Percentiles rank a stretch among this genome's conserved stretches.
Evolutionary conservation across 78 protist species (phyloP).

Genomic region (Monosiga brevicollis): DNA sequence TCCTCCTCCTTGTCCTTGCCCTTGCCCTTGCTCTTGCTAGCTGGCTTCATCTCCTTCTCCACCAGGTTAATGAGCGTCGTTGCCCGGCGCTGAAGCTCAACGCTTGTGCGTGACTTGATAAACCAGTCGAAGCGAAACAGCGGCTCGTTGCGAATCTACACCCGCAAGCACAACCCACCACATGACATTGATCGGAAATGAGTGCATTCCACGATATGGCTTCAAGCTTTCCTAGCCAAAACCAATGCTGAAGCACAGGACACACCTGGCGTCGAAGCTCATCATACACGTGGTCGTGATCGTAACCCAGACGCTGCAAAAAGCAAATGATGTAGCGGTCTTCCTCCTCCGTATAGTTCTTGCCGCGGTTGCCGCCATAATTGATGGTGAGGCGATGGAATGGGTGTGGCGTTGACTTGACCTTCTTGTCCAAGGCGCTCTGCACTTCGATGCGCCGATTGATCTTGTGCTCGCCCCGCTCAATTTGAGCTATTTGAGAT

Average conservation of each 20-base stretch:
- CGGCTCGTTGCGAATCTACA: constrained; percentile 42
- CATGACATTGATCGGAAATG: neutral
- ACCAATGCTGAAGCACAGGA: neutral
- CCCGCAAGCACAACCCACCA: neutral
- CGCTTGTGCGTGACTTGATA: constrained; percentile 48
- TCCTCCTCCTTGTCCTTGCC: too few species aligned
- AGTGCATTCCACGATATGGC: too few species aligned
- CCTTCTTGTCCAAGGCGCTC: constrained; percentile 2
- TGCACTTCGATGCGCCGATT: neutral
- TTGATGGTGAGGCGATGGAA: constrained; percentile 12
- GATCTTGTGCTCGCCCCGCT: constrained; percentile 19
- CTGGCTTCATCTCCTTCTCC: constrained; percentile 22
- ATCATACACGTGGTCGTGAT: constrained; percentile 13
- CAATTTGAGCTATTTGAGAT: neutral
- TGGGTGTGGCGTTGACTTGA: constrained; percentile 6
- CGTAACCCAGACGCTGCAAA: constrained; percentile 40
- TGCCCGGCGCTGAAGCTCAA: constrained; percentile 24
- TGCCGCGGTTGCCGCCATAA: constrained; percentile 19
- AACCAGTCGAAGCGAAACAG: constrained; percentile 79
- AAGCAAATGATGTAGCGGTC: constrained; percentile 57
- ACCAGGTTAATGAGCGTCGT: constrained; percentile 14
- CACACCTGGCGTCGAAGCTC: constrained; percentile 3
- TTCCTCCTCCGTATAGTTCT: constrained; percentile 48
- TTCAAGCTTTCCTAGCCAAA: too few species aligned
- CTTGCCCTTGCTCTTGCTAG: too few species aligned